A percentile compares a stretch with the other conserved stretches of the same genome.
These are phyloP conservation scores for Pichia heedii DNA, from an alignment of 805 yeast species.

Conservation along the genomic window DNA sequence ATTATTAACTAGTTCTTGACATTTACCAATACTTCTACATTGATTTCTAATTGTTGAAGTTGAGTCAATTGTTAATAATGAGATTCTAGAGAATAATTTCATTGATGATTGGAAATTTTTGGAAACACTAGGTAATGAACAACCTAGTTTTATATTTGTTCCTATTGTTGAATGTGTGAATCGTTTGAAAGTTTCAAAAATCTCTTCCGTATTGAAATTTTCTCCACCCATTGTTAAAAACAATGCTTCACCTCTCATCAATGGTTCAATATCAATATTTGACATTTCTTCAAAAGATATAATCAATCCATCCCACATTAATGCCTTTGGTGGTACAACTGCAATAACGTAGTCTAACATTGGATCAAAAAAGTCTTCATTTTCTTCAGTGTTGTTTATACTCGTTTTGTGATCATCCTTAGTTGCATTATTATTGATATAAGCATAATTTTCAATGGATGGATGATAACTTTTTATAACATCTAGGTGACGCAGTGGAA, in stretches of 20 bases:
- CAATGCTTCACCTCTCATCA: slow-evolving; percentile 60
- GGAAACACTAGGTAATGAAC: slow-evolving; percentile 67
- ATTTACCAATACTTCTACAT: slow-evolving; percentile 48
- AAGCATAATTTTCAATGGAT: slow-evolving; percentile 10
- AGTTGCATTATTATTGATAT: not conserved
- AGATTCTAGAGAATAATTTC: slow-evolving; percentile 56
- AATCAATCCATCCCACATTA: slow-evolving; percentile 84
- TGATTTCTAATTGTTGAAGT: slow-evolving; percentile 44
- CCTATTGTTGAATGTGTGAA: slow-evolving; percentile 47
- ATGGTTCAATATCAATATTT: slow-evolving; percentile 40
- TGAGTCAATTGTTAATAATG: slow-evolving; percentile 55
- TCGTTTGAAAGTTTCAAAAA: slow-evolving; percentile 48
- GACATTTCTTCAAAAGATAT: slow-evolving; percentile 41
- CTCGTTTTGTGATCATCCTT: not conserved
- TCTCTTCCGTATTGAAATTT: slow-evolving; percentile 41
- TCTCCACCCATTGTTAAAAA: slow-evolving; percentile 66
- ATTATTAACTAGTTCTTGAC: slow-evolving; percentile 70
- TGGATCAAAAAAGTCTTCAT: slow-evolving; percentile 8
- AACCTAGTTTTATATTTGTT: slow-evolving; percentile 49
- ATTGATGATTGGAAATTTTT: slow-evolving; percentile 60
- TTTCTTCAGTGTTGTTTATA: not conserved
- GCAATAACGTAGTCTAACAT: slow-evolving; percentile 42
- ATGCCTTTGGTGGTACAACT: slow-evolving; percentile 71
- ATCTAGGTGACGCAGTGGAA: slow-evolving; percentile 26
- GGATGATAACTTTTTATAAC: slow-evolving; percentile 23